A percentile compares a stretch with the other conserved stretches of the same genome.
Conservation (phyloP, 495 filamentous ascomycete genomes). For the Polyplosphaeria fusca region DNA sequence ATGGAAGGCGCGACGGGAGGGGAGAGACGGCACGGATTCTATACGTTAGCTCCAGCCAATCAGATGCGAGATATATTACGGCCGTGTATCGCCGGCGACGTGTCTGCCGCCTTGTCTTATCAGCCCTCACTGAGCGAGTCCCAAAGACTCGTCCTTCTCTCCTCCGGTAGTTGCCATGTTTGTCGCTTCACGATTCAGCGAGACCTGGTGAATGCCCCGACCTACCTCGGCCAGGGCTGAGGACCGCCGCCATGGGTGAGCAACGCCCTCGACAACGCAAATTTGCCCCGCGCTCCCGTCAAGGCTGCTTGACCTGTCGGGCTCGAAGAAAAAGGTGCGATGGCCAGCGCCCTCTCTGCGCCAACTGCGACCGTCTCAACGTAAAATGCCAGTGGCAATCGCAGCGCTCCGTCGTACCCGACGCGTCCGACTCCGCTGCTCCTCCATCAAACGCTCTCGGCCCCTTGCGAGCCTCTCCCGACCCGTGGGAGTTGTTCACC, state of each 20-base stretch:
- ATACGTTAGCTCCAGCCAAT: too few relatives aligned
- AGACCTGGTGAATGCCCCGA: not conserved
- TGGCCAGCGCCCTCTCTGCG: slow-evolving; percentile 19
- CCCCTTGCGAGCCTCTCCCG: not conserved
- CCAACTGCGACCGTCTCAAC: slow-evolving; percentile 24
- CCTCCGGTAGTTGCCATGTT: too few relatives aligned
- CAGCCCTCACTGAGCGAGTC: too few relatives aligned
- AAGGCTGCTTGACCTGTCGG: slow-evolving; percentile 23
- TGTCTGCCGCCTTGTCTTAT: too few relatives aligned
- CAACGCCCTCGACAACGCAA: slow-evolving; percentile 16
- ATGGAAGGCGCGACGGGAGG: too few relatives aligned
- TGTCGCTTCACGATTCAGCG: not conserved
- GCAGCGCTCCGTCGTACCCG: slow-evolving; percentile 10
- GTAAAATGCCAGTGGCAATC: slow-evolving; percentile 23
- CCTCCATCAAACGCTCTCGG: not conserved
- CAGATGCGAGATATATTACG: too few relatives aligned
- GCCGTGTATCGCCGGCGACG: too few relatives aligned
- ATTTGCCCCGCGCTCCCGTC: slow-evolving; percentile 19
- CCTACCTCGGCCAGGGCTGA: not conserved
- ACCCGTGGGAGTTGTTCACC: slow-evolving; percentile 15
- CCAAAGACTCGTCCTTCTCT: too few relatives aligned
- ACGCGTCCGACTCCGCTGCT: not conserved
- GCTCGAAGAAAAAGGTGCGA: slow-evolving; percentile 24
- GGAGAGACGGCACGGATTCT: too few relatives aligned
- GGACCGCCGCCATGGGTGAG: slow-evolving; percentile 9